Conservation (phyloP, 2,329 filamentous ascomycete genomes). For the Hymenoscyphus repandus region DNA sequence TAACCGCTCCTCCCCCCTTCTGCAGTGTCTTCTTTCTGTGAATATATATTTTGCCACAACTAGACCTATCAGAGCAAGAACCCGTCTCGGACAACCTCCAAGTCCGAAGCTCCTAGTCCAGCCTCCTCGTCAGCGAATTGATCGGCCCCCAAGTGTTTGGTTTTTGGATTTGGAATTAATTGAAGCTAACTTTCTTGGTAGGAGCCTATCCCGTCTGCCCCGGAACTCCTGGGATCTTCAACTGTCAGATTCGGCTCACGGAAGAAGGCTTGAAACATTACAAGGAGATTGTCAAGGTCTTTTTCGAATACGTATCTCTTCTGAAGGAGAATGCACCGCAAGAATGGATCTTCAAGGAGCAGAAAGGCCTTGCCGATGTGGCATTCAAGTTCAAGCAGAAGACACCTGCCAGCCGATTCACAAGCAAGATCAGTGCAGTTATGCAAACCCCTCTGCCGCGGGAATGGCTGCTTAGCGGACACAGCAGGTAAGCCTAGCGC, state of each 20-base stretch:
- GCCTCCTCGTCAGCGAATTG: not conserved
- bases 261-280: slow-evolving; percentile 54
- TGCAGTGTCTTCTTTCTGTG: not conserved
- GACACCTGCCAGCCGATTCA: slow-evolving; percentile 81
- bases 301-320: slow-evolving; percentile 81
- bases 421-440: slow-evolving; percentile 73
- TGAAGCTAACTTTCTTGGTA: slow-evolving; percentile 6
- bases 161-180: not conserved
- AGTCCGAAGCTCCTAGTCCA: not conserved
- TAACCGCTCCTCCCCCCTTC: not conserved
- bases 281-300: slow-evolving; percentile 59
- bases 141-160: not conserved
- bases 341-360: slow-evolving; percentile 91
- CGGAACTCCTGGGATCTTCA: slow-evolving; percentile 63
- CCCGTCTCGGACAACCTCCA: too few relatives aligned
- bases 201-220: slow-evolving; percentile 57
- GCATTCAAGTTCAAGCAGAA: slow-evolving; percentile 96
- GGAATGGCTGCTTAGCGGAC: slow-evolving; percentile 81
- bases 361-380: slow-evolving; percentile 83
- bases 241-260: slow-evolving; percentile 59
- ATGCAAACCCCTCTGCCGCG: slow-evolving; percentile 91
- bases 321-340: slow-evolving; percentile 75
- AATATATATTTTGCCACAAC: not conserved
- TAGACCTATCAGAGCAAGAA: too few relatives aligned
- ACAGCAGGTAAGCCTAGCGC: slow-evolving; percentile 45